Percentiles rank a stretch among this genome's conserved stretches.
Conservation (phyloP, 1,139 yeast genomes). For the Geotrichum cucujoidarum region DNA sequence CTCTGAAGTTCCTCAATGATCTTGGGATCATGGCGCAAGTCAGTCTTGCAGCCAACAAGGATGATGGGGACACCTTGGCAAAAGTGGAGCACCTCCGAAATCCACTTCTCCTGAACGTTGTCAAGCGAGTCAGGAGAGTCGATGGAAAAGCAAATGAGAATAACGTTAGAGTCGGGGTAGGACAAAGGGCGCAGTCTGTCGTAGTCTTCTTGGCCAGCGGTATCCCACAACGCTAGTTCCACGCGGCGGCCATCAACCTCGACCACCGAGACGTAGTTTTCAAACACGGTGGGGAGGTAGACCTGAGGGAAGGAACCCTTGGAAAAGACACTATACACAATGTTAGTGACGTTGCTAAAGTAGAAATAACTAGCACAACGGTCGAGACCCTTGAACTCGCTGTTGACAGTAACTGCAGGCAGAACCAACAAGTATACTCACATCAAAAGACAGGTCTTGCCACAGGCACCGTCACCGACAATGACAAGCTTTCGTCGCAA, state of each 20-base stretch:
- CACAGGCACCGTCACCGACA: constrained; percentile 96
- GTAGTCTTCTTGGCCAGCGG: constrained; percentile 98
- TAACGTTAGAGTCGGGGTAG: constrained; percentile 95
- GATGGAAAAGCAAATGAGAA: constrained; percentile 87
- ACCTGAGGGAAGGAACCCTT: constrained; percentile 60
- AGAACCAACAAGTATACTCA: constrained; percentile 5
- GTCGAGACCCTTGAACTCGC: not conserved
- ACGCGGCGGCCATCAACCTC: constrained; percentile 59
- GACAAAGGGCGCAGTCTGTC: constrained; percentile 94
- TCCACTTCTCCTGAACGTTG: constrained; percentile 96
- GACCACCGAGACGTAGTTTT: constrained; percentile 82
- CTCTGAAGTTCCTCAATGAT: constrained; percentile 77
- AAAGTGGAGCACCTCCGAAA: constrained; percentile 96
- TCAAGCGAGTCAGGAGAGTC: constrained; percentile 93
- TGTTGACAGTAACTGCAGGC: not conserved
- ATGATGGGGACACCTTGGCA: constrained; percentile 97
- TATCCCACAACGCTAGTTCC: constrained; percentile 83
- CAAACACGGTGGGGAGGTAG: constrained; percentile 41
- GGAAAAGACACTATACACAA: constrained; percentile 53
- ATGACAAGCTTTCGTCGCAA: constrained; percentile 71
- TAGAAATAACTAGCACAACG: not conserved
- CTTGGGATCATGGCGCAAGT: constrained; percentile 70
- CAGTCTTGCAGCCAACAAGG: constrained; percentile 84
- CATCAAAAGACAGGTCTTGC: constrained; percentile 61
- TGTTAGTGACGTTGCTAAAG: not conserved